A percentile compares a stretch with the other conserved stretches of the same genome.
phyloP scores from a whole-genome alignment of 257 asterid genomes.

The Thymus mandschuricus region DNA sequence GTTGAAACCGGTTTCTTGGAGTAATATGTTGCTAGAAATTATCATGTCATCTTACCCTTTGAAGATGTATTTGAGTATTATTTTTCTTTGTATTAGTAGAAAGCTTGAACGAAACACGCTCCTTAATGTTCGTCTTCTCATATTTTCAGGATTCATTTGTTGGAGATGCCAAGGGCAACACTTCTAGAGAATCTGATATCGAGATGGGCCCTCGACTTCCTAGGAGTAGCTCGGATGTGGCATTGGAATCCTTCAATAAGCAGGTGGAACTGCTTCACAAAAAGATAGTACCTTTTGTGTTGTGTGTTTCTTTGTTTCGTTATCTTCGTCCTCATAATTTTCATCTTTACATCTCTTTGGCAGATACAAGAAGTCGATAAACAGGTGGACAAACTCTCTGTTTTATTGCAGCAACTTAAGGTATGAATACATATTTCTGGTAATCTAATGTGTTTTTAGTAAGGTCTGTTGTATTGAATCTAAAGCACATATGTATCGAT shows the following conservation, averaged over 20 bases:
- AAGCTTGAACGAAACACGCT: background rate
- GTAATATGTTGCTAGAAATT: too few relatives aligned
- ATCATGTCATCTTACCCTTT: background rate
- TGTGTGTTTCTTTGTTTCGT: background rate
- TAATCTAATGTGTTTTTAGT: background rate
- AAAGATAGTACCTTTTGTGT: background rate
- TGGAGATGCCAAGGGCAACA: conserved; percentile 45
- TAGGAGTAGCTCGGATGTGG: conserved; percentile 71
- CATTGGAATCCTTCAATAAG: conserved; percentile 72
- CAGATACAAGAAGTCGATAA: conserved; percentile 80
- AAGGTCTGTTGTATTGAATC: background rate
- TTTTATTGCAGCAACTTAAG: conserved; percentile 65
- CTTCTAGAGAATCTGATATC: conserved; percentile 55
- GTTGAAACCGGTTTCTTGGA: too few relatives aligned
- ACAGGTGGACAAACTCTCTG: conserved; percentile 69
- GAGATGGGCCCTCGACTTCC: conserved; percentile 69
- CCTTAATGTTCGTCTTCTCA: background rate
- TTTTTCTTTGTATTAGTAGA: background rate
- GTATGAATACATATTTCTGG: conserved; percentile 34
- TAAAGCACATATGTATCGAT: background rate
- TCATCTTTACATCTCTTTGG: conserved; percentile 6
- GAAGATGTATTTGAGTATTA: background rate
- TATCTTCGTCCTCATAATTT: background rate
- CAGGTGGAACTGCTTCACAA: conserved; percentile 44
- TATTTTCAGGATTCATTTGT: conserved; percentile 62